Evolutionary conservation across 192 early-diverging fungal species (phyloP), one percentile per base, ranked within the genome.

Genomic region (Entrophospora sp.): DNA sequence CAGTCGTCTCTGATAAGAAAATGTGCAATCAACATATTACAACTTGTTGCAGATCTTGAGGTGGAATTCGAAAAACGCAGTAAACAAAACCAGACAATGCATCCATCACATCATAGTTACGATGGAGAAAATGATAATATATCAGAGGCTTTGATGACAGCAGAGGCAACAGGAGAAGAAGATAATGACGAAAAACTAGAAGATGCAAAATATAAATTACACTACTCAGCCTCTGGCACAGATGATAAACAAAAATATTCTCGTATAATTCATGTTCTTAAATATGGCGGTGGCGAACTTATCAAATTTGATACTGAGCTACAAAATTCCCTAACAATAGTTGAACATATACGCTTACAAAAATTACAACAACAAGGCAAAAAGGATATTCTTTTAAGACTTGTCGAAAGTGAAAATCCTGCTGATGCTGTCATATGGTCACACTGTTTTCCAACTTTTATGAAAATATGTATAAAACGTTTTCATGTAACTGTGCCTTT

Each of bases 401-500:
- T 66, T 10, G 34, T 66, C 8, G 49, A 66, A 55, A 66, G 64
- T 43, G 49, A 55, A 30, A 22, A 42, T 38, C 4, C 36, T 5
- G 36, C 35, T 22, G 48, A 66, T 30, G 13, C n/a, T 28, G n/a
- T 28, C 18, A 78, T 93, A n/a, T 93, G 91, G 91, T 68, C 80
- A 13, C 74, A 75, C 13, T 85, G 81, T 55, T 85, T 89, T 27
- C 86, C 88, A 5, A 75, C 84, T 30, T 66, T 93, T 16, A 64
- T 83, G 25, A 84, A 83, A 55, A 78, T 76, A 64, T 79, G 82
- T 14, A 81, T 88, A 60, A 76, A 81, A 25, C 77, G 74, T 35
- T 82, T 84, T 56, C 69, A 75, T 3, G 43, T 63, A 28, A 60
- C 80, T 37, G 75, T 76, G 24, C 72, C 71, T 28, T 57, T 83